Evolutionary conservation across 805 yeast species (phyloP), one percentile per base, ranked within the genome.

Genomic region (Saturnispora quitensis): DNA sequence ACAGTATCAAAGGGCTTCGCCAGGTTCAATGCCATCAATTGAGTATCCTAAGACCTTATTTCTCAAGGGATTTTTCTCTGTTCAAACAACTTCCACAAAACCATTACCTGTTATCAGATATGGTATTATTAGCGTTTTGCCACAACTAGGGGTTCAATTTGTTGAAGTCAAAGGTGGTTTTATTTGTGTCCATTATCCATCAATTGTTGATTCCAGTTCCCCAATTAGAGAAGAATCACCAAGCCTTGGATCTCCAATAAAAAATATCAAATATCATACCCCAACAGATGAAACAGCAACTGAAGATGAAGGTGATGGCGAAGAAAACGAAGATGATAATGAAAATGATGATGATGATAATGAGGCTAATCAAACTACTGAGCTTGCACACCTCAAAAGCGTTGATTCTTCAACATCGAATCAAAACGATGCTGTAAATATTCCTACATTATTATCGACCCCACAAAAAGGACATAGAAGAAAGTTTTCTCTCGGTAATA

Each of bases 111-210:
- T 87, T 56, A 89, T 90, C 52, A 78, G 97, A 51, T 82, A 86
- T 62, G 90, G 86, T 63, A 82, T 90, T 40, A 86, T 90, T 28
- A 76, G 81, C 20, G 91, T 86, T 1, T 74, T 90, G 63, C 81
- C 81, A 18, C 80, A 80, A 56, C 73, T 88, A 62, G 89, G 88
- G 27, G 93, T 91, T 47, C 80, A 81, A 53, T 90, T 77, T 65
- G 85, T 83, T 55, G 98, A 90, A 68, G 95, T 90, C 22, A 85
- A 85, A 62, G 97, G 98, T 53, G 98, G 97, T 0, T 90, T 91
- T 65, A 77, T 88, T 24, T 90, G 98, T 71, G 75, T 81, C 9
- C 89, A 86, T 61, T 71, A 77, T 35, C 76, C 84, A 42, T 77
- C 81, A 3, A 71, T 73, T 52, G 60, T 60, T 43, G 49, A 59